Percentiles rank a stretch among this genome's conserved stretches.
phyloP scores from a whole-genome alignment of 176 grass and related monocot species.

The Panicum miliaceum region DNA sequence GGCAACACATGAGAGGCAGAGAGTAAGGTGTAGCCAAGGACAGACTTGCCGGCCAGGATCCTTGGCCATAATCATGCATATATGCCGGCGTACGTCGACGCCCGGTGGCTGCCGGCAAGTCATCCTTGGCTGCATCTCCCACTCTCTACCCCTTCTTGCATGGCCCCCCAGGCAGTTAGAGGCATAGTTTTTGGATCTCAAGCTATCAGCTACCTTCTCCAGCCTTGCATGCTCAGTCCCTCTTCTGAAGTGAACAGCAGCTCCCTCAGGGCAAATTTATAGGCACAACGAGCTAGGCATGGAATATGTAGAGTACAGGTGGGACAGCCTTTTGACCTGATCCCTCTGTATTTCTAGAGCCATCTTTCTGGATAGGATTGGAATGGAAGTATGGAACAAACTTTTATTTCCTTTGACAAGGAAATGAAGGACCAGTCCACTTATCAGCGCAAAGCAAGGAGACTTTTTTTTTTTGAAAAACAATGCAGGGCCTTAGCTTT shows the following conservation, averaged over 20 bases:
- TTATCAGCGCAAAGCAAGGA: neutral
- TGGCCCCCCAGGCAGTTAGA: neutral
- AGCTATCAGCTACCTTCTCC: neutral
- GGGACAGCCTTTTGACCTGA: constrained; percentile 16
- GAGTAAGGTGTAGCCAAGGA: constrained; percentile 67
- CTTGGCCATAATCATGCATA: too few relatives aligned
- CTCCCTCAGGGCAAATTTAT: neutral
- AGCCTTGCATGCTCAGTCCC: neutral
- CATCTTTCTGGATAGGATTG: neutral
- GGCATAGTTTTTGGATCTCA: neutral
- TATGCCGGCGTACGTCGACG: too few relatives aligned
- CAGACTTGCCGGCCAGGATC: constrained; percentile 48
- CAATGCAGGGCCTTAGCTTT: neutral
- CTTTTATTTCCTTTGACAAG: neutral
- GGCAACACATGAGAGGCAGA: constrained; percentile 56
- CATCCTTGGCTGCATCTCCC: constrained; percentile 32
- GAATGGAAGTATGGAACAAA: neutral
- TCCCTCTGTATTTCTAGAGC: neutral
- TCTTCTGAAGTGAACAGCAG: neutral
- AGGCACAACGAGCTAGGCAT: neutral
- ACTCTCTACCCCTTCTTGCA: constrained; percentile 12
- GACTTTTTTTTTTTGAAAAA: too few relatives aligned
- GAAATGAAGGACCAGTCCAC: neutral
- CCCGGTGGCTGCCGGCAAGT: neutral
- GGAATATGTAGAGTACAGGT: neutral